These are phyloP conservation scores for Aspergillus sojae DNA, from an alignment of 2,329 filamentous ascomycete species.

Conservation along the genomic window DNA sequence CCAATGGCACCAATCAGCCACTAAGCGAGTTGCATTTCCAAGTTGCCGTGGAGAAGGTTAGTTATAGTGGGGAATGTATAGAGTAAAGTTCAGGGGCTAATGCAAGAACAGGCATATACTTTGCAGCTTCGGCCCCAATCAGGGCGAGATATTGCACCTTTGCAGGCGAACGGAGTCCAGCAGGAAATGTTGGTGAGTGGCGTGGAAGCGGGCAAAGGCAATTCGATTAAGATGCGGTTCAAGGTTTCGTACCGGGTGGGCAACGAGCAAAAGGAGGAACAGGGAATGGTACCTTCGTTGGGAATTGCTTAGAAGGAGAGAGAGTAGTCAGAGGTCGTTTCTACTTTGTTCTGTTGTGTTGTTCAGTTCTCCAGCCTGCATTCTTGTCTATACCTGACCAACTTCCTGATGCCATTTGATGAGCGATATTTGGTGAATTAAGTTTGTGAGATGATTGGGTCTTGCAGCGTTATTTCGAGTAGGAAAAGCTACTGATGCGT, in stretches of 20 bases:
- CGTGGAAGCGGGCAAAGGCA: slow-evolving; percentile 72
- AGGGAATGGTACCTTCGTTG: slow-evolving; percentile 80
- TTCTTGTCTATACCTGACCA: slow-evolving; percentile 16
- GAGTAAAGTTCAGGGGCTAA: neutral
- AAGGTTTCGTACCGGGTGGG: slow-evolving; percentile 77
- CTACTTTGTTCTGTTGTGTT: neutral
- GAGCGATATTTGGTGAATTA: slow-evolving; percentile 1
- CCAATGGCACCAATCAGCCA: slow-evolving; percentile 72
- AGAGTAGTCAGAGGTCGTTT: neutral
- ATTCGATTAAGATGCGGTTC: slow-evolving; percentile 86
- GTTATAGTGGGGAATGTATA: neutral
- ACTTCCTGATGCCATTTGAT: neutral
- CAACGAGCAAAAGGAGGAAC: slow-evolving; percentile 67
- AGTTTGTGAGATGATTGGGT: neutral
- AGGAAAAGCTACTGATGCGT: neutral
- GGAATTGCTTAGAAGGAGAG: slow-evolving; percentile 61
- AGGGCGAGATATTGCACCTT: slow-evolving; percentile 71
- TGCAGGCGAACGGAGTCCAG: slow-evolving; percentile 74
- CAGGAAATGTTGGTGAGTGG: slow-evolving; percentile 80
- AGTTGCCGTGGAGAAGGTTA: slow-evolving; percentile 88
- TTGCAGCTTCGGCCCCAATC: slow-evolving; percentile 84
- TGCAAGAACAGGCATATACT: slow-evolving; percentile 66
- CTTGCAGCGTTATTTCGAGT: neutral
- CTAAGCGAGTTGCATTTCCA: slow-evolving; percentile 86
- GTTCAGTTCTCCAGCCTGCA: slow-evolving; percentile 5